phyloP scores from a whole-genome alignment of 176 grass and related monocot species.

The Avena atlantica region DNA sequence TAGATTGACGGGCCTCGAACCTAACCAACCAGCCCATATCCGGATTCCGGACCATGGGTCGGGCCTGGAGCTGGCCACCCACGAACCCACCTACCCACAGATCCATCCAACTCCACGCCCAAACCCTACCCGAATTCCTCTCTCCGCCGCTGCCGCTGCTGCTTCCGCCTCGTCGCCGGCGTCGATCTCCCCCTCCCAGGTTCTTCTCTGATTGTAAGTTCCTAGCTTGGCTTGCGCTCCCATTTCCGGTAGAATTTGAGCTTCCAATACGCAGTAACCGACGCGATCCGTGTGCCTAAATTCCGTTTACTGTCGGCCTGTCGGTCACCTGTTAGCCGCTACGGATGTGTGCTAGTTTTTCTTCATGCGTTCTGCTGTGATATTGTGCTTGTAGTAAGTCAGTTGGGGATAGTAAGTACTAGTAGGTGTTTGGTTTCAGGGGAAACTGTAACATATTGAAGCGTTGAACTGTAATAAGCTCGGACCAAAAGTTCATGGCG shows the following conservation, averaged over 20 bases:
- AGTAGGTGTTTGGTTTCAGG: not conserved
- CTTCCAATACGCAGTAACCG: constrained; percentile 6
- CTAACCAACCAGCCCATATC: not conserved
- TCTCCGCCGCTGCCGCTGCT: not conserved
- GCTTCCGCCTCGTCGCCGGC: not conserved
- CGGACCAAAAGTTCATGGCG: not conserved
- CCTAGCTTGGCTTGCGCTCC: not conserved
- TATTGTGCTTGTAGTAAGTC: not conserved
- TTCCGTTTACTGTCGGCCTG: not conserved
- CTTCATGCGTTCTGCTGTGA: not conserved
- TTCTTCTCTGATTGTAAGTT: no score
- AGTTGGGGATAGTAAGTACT: not conserved
- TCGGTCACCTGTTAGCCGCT: not conserved
- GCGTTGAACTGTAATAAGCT: not conserved
- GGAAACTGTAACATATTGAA: not conserved
- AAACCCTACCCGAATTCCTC: constrained; percentile 28
- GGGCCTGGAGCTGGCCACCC: constrained; percentile 19
- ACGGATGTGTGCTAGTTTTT: not conserved
- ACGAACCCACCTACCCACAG: constrained; percentile 20
- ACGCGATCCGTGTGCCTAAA: not conserved
- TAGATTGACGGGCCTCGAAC: not conserved
- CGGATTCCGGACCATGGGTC: not conserved
- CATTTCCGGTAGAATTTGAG: not conserved
- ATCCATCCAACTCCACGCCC: constrained; percentile 33
- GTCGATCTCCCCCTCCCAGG: not conserved